A percentile compares a stretch with the other conserved stretches of the same genome.
phyloP scores from a whole-genome alignment of 202 grass and related monocot species.

The Schoenoplectus tabernaemontani region DNA sequence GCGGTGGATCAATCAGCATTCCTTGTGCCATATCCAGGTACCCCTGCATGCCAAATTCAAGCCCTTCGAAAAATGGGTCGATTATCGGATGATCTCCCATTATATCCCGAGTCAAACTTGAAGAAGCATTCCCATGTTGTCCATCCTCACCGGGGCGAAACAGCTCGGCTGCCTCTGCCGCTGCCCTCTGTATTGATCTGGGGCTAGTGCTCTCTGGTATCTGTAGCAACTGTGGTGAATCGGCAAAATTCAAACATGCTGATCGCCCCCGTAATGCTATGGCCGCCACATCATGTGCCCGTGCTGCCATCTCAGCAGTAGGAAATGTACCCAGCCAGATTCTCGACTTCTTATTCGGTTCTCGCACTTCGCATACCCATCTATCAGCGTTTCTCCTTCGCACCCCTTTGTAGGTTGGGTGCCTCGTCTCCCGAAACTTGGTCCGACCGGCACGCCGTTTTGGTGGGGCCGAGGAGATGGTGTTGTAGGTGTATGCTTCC shows the following conservation, averaged over 20 bases:
- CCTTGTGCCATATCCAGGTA: slow-evolving; percentile 67
- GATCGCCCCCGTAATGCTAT: slow-evolving; percentile 53
- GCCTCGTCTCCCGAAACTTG: slow-evolving; percentile 91
- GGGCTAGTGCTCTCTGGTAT: slow-evolving; percentile 37
- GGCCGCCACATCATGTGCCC: slow-evolving; percentile 69
- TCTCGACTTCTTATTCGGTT: slow-evolving; percentile 72
- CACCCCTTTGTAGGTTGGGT: slow-evolving; percentile 87
- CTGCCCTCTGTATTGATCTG: slow-evolving; percentile 52
- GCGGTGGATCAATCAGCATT: slow-evolving; percentile 57
- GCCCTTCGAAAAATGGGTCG: slow-evolving; percentile 11
- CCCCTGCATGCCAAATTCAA: slow-evolving; percentile 55
- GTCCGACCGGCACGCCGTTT: slow-evolving; percentile 74
- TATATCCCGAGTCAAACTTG: neutral
- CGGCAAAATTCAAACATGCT: slow-evolving; percentile 89
- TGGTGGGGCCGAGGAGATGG: slow-evolving; percentile 68
- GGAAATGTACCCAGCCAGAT: slow-evolving; percentile 92
- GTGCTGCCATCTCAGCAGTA: slow-evolving; percentile 71
- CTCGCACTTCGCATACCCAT: slow-evolving; percentile 95
- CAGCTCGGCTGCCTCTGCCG: slow-evolving; percentile 39
- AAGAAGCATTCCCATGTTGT: neutral
- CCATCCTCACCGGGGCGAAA: slow-evolving; percentile 29
- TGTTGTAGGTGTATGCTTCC: slow-evolving; percentile 42
- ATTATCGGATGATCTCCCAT: neutral
- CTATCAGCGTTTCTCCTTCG: slow-evolving; percentile 57
- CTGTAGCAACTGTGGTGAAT: slow-evolving; percentile 43